Evolutionary conservation across 2,329 filamentous ascomycete species (phyloP), one percentile per base, ranked within the genome.

Genomic region (Ploettnerulaceae sp.): DNA sequence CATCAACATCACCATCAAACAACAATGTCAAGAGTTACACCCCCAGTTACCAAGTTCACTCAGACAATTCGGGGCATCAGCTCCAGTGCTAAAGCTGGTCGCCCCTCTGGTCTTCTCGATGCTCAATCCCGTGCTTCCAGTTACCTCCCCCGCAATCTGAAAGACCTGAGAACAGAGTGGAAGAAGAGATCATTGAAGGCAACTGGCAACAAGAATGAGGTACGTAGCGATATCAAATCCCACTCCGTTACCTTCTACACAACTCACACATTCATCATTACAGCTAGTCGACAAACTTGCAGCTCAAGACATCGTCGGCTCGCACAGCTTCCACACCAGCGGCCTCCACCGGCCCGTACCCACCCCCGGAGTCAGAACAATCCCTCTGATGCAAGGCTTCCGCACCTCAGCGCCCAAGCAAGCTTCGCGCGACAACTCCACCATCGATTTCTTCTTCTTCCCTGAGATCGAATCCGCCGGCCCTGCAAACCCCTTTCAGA

Each of bases 351-450:
- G 51, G 66, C 71, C 50, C 63, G 63, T 52, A 51, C 59, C 39
- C 56, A 60, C 49, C 48, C 52, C 70, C 57, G 55, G 67, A 62
- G 64, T 67, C 60, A 71, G 71, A 54, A 66, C 67, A 48, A 67
- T 74, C 58, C 79, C 77, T 31, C 66, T 82, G 46, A 82, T 83
- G 79, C 79, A 83, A 67, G 77, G 75, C 60, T 82, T 82, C 69
- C 68, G 69, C 57, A 71, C 72, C 17, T 70, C 73, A 14, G 65
- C 70, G 3, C 63, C 73, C 12, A 57, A 64, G 8, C 59, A 67
- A 21, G 55, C 65, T n/a, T 51, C 60, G 3, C 47, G 61, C 38
- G 58, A 64, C 46, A 45, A 61, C 32, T 61, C 52, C 3, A 58
- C 59, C 18, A 60, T 63, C 70, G 39, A 82, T 66, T 70, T 68